Evolutionary conservation across 495 filamentous ascomycete genomes (phyloP).

Genomic region (Astrothelium subdiscretum): DNA sequence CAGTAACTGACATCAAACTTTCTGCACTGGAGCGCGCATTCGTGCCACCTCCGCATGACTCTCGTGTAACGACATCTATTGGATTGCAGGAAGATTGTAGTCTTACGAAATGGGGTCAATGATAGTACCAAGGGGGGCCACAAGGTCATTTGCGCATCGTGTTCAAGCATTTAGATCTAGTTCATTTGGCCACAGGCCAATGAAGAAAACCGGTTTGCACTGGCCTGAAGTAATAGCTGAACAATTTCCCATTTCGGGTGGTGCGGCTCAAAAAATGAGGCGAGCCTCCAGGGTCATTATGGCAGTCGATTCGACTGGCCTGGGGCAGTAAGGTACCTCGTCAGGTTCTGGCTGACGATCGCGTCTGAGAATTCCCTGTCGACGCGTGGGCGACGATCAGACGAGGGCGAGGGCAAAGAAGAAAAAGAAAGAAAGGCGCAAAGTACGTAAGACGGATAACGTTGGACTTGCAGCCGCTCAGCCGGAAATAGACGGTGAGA

Average conservation of each 20-base stretch:
- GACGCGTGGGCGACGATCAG: slow-evolving; percentile 1
- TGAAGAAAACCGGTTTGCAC: background rate
- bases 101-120: background rate
- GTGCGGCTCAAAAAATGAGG: background rate
- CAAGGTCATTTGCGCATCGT: background rate
- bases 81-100: background rate
- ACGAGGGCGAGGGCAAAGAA: background rate
- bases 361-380: background rate
- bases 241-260: background rate
- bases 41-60: background rate
- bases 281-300: background rate
- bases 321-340: background rate
- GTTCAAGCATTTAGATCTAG: background rate
- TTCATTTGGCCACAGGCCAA: background rate
- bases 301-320: background rate
- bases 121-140: background rate
- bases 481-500: background rate
- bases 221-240: background rate
- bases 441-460: background rate
- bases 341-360: background rate
- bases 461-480: background rate
- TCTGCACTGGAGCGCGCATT: background rate
- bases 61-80: background rate
- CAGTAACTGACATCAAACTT: background rate
- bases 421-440: background rate